Evolutionary conservation across 73 alveolate species (phyloP), one percentile per base, ranked within the genome.

Genomic region (Urostyla sp.): DNA sequence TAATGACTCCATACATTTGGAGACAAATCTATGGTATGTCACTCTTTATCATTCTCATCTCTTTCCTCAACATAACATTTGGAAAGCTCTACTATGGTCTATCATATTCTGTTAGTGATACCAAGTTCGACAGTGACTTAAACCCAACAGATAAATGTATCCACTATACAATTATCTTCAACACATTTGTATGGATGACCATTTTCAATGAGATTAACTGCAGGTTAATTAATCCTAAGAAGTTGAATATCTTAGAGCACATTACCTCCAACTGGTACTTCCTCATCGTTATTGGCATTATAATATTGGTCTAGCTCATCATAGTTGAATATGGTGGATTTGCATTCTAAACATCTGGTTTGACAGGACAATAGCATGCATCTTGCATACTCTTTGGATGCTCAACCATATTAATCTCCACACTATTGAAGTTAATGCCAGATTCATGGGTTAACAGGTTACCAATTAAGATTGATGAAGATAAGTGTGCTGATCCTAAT

Each of bases 161-260:
- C 46, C 91, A 87, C 67, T 94, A 92, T 74, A 91, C 97, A 2
- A 72, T 94, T 67, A 76, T 94, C 53, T 94, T 95, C 90, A 88
- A 94, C 81, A 66, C 95, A 15, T 95, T 91, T 87, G 97, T 95
- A 61, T 75, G 93, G 82, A 58, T 95, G 91, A 94, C 93, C 72
- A 90, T 95, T 24, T 95, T 95, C 95, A 93, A 93, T 67, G 88
- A 88, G 53, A 92, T 94, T 61, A 92, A 88, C 72, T 91, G 95
- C 50, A 84, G 98, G 50, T 86, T 92, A 75, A 76, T 94, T 26
- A 86, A 84, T 43, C 87, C 67, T 37, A 78, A 56, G 48, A 84
- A 93, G 51, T 80, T 34, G 76, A 82, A 92, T 84, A 90, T 94
- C 0, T 94, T 94, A 69, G 91, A 67, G 6, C 92, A 88, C 52